These are phyloP conservation scores for Macrolepiota albuminosa DNA, from an alignment of 768 basidiomycete genomes.

Conservation along the genomic window DNA sequence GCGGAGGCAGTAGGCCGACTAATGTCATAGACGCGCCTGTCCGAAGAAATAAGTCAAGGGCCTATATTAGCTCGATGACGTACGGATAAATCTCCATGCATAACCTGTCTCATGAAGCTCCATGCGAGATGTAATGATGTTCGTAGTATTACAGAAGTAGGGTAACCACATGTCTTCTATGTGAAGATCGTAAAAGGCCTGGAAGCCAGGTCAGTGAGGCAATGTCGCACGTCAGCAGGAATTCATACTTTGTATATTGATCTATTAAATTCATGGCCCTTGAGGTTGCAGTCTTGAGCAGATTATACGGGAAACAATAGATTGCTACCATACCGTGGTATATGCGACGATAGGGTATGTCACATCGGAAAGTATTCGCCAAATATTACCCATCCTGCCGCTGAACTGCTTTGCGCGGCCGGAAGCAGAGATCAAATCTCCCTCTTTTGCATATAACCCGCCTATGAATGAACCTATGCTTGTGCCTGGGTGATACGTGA, in stretches of 20 bases:
- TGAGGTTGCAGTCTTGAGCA: constrained; percentile 8
- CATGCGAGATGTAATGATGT: constrained; percentile 94
- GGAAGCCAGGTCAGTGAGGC: constrained; percentile 2
- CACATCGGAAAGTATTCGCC: constrained; percentile 90
- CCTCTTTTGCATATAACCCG: constrained; percentile 92
- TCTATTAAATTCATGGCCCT: constrained; percentile 96
- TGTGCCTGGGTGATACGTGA: constrained; percentile 44
- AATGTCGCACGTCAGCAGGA: neutral
- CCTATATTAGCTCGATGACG: constrained; percentile 4
- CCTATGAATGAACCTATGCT: constrained; percentile 93
- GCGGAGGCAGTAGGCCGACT: constrained; percentile 89
- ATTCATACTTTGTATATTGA: constrained; percentile 78
- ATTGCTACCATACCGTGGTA: constrained; percentile 52
- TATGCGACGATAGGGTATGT: constrained; percentile 92
- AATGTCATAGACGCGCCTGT: constrained; percentile 95
- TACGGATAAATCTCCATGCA: constrained; percentile 93
- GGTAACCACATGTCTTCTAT: constrained; percentile 99
- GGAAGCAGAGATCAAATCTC: constrained; percentile 79
- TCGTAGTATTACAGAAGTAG: constrained; percentile 96
- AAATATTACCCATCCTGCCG: constrained; percentile 87
- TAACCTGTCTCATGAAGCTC: constrained; percentile 98
- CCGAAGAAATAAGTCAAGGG: neutral
- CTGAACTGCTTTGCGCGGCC: constrained; percentile 91
- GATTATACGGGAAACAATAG: neutral
- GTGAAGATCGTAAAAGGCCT: constrained; percentile 92